phyloP scores from a whole-genome alignment of 805 yeast species.

The Yamadazyma olivae region DNA sequence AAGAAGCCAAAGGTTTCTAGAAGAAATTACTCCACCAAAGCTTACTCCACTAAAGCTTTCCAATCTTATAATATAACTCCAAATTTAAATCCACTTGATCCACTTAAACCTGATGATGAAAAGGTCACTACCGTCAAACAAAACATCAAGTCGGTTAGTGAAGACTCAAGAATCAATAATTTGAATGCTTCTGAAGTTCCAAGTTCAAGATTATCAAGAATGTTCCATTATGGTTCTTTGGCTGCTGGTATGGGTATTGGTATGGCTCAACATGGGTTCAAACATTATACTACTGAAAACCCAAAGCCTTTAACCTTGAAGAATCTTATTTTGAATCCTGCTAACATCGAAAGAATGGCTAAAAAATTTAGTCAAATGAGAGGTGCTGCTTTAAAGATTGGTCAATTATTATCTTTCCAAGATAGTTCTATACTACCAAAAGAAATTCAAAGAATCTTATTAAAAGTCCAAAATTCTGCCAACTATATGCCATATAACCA shows the following conservation, averaged over 20 bases:
- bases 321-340: constrained; percentile 67
- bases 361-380: constrained; percentile 89
- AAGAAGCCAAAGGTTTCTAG: too few species aligned
- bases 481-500: constrained; percentile 96
- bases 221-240: constrained; percentile 87
- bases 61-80: constrained; percentile 1
- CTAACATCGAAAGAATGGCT: constrained; percentile 84
- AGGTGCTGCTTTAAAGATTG: constrained; percentile 97
- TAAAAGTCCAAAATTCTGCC: constrained; percentile 89
- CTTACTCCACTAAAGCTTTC: constrained; percentile 7
- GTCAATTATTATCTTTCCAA: constrained; percentile 96
- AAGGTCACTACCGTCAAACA: background rate
- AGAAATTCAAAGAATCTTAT: constrained; percentile 76
- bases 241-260: constrained; percentile 91
- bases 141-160: constrained; percentile 8
- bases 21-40: too few species aligned
- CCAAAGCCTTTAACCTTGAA: constrained; percentile 45
- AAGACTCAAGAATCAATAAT: constrained; percentile 17
- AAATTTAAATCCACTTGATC: constrained; percentile 3
- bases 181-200: constrained; percentile 72
- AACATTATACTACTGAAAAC: constrained; percentile 51
- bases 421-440: constrained; percentile 81
- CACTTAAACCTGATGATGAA: background rate
- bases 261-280: constrained; percentile 73
- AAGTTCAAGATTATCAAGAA: constrained; percentile 76